These are phyloP conservation scores for Neophaeococcomyces aloes DNA, from an alignment of 2,329 filamentous ascomycete species.

Conservation along the genomic window DNA sequence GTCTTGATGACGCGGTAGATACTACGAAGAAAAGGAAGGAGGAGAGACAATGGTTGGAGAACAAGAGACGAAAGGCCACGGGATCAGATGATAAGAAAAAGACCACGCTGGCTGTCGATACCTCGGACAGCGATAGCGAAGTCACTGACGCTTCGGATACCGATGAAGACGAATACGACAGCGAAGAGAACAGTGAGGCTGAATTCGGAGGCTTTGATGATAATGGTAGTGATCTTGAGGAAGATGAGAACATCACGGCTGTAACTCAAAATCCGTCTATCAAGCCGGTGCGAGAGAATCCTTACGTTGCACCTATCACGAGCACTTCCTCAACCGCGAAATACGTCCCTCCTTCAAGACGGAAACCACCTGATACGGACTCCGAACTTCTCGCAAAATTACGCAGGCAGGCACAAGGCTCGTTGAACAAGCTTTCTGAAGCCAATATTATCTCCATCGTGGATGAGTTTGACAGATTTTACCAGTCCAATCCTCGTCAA, in stretches of 20 bases:
- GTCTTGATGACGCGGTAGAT: constrained; percentile 45
- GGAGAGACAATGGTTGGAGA: constrained; percentile 48
- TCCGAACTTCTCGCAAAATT: constrained; percentile 59
- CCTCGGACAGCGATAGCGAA: constrained; percentile 32
- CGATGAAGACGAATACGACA: constrained; percentile 16
- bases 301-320: constrained; percentile 64
- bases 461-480: constrained; percentile 69
- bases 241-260: no score
- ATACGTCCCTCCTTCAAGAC: constrained; percentile 81
- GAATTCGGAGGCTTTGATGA: constrained; percentile 12
- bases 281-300: constrained; percentile 61
- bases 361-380: constrained; percentile 53
- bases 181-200: neutral
- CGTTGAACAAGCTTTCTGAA: constrained; percentile 87
- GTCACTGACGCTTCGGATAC: constrained; percentile 20
- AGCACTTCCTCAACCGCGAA: constrained; percentile 45
- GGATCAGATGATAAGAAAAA: constrained; percentile 23
- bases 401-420: constrained; percentile 70
- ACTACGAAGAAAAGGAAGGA: constrained; percentile 52
- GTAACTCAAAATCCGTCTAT: no score
- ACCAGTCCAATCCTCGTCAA: constrained; percentile 73
- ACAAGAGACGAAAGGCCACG: constrained; percentile 21
- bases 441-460: constrained; percentile 79
- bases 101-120: constrained; percentile 25
- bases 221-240: constrained; percentile 29